phyloP scores from a whole-genome alignment of 805 yeast genomes.

The Candida nanaspora region DNA sequence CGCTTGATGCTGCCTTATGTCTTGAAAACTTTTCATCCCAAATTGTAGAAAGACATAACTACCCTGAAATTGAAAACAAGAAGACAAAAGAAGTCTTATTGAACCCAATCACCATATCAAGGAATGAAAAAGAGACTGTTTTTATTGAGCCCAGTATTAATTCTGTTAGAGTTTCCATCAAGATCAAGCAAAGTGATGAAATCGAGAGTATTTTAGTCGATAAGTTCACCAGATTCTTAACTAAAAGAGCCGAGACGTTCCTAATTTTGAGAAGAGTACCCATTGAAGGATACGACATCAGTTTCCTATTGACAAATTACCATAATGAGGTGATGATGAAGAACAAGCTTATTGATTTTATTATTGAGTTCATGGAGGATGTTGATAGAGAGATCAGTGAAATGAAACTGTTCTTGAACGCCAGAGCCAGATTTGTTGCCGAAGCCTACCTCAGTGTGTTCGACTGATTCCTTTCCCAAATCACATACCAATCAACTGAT shows the following conservation, averaged over 20 bases:
- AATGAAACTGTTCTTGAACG: constrained; percentile 93
- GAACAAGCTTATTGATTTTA: constrained; percentile 91
- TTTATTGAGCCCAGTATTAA: constrained; percentile 91
- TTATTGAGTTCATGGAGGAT: constrained; percentile 97
- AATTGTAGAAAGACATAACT: constrained; percentile 91
- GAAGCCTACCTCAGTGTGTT: constrained; percentile 91
- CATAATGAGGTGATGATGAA: constrained; percentile 96
- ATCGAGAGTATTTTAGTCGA: constrained; percentile 92
- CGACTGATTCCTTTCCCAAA: constrained; percentile 35
- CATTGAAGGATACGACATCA: constrained; percentile 84
- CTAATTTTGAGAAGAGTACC: constrained; percentile 88
- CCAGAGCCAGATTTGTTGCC: constrained; percentile 96
- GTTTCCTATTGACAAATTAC: constrained; percentile 86
- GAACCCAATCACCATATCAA: constrained; percentile 82
- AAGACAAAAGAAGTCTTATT: constrained; percentile 78
- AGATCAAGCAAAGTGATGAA: constrained; percentile 96
- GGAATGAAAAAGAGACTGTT: constrained; percentile 91
- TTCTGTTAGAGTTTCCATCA: constrained; percentile 83
- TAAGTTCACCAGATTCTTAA: constrained; percentile 87
- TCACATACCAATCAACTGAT: too few relatives aligned
- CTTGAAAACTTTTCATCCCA: constrained; percentile 93
- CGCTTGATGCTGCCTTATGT: constrained; percentile 89
- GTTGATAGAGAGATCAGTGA: constrained; percentile 98
- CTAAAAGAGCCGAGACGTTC: constrained; percentile 93
- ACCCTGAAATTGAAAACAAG: constrained; percentile 89